Base-by-base conservation (phyloP, 1,284 basidiomycete genomes). In the Microbotryomycetes sp. region DNA sequence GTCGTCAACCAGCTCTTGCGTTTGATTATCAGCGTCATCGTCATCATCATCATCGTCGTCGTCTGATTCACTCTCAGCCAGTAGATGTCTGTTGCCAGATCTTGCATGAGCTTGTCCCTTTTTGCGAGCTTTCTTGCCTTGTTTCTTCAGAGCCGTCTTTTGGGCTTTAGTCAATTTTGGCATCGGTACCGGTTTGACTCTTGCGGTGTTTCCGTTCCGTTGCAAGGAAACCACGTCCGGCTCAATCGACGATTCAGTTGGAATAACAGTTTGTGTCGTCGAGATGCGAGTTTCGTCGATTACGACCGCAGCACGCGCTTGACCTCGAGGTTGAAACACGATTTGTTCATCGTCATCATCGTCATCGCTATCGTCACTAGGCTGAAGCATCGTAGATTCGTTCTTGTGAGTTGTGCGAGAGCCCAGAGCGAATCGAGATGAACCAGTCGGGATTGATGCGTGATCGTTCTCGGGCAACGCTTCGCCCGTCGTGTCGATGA, bases 111-210 rank as follows among this genome's bases (percentile, higher is more conserved):
- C 31, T 14, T 49, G 49, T 3, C 67, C 67, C 23, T 55, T 31
- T 26, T 59, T 66, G 9, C 67, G 58, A 5, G 67, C 67, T 16
- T 49, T 54, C 14, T 58, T 57, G 5, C 58, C 51, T n/a, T 59
- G 62, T 5, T 30, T 16, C 50, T 66, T 66, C 31, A 59, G 56
- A 9, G 46, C 47, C 19, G 19, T 19, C 23, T 58, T 58, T 4
- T 60, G 54, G 19, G 57, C 61, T 49, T 66, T 66, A 3, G 56
- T 51, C 19, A 60, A 32, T 30, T 58, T 51, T 16, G 53, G 54
- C 7, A 49, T 50, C 14, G 53, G 36, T 3, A 48, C 36, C 12
- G 19, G 36, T 19, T 42, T 42, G 19, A 49, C 2, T 28, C 23
- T 12, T 25, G 48, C 7, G 50, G 45, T n/a, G 42, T 58, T 4